Evolutionary conservation across 805 yeast species (phyloP).

Genomic region (Sungouiozyma intestinalis): DNA sequence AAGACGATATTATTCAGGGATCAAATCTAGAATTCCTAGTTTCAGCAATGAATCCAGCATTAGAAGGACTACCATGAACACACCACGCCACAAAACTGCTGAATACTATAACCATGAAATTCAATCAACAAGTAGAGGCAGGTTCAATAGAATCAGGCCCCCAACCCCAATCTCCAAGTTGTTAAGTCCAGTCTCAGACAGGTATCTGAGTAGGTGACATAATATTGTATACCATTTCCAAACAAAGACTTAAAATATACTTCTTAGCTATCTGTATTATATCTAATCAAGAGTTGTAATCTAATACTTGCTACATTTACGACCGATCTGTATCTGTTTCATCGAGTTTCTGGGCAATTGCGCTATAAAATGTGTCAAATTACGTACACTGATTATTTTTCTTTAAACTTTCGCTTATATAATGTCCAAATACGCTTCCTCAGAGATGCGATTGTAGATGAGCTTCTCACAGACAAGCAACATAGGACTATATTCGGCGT

Average conservation of each 20-base stretch:
- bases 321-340: too few species aligned
- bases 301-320: too few species aligned
- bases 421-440: not conserved
- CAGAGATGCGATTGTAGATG: not conserved
- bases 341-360: too few species aligned
- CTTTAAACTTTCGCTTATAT: not conserved
- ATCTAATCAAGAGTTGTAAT: too few species aligned
- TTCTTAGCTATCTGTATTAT: too few species aligned
- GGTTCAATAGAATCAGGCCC: constrained; percentile 6
- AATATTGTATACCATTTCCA: too few species aligned
- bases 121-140: not conserved
- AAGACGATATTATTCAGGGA: constrained; percentile 7
- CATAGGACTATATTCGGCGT: too few species aligned
- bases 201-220: not conserved
- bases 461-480: too few species aligned
- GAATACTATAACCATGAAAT: not conserved
- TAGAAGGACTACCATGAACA: not conserved
- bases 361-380: not conserved
- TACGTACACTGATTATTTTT: too few species aligned
- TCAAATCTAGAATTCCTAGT: constrained; percentile 10
- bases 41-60: not conserved
- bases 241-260: too few species aligned
- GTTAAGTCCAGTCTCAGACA: constrained; percentile 3
- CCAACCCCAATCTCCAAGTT: constrained; percentile 20
- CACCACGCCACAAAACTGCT: not conserved